These are phyloP conservation scores for Nemania sp. DNA, from an alignment of 2,329 filamentous ascomycete species.

Conservation along the genomic window DNA sequence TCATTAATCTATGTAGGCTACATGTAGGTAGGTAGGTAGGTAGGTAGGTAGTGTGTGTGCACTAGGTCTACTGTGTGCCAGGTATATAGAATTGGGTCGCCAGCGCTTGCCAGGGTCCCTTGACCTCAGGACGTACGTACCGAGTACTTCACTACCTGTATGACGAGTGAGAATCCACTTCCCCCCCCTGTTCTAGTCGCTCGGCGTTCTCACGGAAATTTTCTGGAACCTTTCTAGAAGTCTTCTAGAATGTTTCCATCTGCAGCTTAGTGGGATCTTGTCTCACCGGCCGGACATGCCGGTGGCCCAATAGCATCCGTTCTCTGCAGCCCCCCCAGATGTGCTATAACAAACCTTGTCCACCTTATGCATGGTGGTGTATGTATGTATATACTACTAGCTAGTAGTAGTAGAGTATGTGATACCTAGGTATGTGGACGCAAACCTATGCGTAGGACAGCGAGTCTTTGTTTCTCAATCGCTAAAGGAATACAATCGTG, in stretches of 20 bases:
- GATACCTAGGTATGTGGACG: neutral
- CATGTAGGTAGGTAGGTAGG: too few species aligned
- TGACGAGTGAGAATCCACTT: slow-evolving; percentile 20
- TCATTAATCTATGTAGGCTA: slow-evolving; percentile 13
- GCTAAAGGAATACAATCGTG: slow-evolving; percentile 1
- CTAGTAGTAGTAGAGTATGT: too few species aligned
- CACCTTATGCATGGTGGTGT: neutral
- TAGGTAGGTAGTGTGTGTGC: too few species aligned
- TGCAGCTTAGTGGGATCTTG: slow-evolving; percentile 34
- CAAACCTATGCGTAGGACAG: neutral
- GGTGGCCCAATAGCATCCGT: slow-evolving; percentile 36
- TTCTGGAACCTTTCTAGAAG: slow-evolving; percentile 44
- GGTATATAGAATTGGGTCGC: slow-evolving; percentile 4
- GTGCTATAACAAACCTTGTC: slow-evolving; percentile 16
- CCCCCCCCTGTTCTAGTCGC: slow-evolving; percentile 12
- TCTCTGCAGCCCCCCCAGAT: neutral
- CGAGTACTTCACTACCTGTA: slow-evolving; percentile 20
- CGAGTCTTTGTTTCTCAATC: neutral
- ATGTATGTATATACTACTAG: neutral
- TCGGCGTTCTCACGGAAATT: slow-evolving; percentile 19
- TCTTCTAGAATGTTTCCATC: slow-evolving; percentile 46
- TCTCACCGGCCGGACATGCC: slow-evolving; percentile 43
- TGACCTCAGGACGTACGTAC: slow-evolving; percentile 11
- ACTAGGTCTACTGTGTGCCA: neutral
- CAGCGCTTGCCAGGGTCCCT: slow-evolving; percentile 13